Evolutionary conservation across 768 basidiomycete species (phyloP).

Genomic region (Aureoboletus auriporus): DNA sequence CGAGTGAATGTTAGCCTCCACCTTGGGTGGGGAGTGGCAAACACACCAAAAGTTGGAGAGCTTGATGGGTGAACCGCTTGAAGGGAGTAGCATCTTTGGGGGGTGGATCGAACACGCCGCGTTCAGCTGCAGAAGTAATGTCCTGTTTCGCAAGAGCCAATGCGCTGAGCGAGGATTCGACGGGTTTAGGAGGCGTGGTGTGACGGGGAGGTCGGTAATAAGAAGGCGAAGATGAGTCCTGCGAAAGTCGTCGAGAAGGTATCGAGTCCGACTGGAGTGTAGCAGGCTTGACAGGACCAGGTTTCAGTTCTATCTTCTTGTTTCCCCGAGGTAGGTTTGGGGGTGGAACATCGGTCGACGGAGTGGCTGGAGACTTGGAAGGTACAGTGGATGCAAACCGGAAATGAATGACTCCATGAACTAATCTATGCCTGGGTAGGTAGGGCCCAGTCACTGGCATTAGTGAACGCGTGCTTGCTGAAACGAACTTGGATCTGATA

Average conservation of each 20-base stretch:
- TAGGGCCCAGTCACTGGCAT: background rate
- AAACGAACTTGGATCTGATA: slow-evolving; percentile 17
- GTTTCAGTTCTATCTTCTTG: slow-evolving; percentile 56
- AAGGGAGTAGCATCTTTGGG: slow-evolving; percentile 58
- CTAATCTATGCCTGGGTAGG: slow-evolving; percentile 3
- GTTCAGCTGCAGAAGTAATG: slow-evolving; percentile 58
- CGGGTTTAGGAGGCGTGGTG: slow-evolving; percentile 14
- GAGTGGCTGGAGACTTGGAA: slow-evolving; percentile 18
- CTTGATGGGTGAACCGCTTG: slow-evolving; percentile 46
- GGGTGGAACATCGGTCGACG: slow-evolving; percentile 19
- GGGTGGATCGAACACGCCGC: slow-evolving; percentile 66
- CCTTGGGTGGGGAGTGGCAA: background rate
- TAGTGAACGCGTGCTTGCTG: background rate
- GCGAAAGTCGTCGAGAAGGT: slow-evolving; percentile 19
- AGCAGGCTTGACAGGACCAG: slow-evolving; percentile 53
- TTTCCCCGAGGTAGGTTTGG: slow-evolving; percentile 32
- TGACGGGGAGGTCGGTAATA: slow-evolving; percentile 25
- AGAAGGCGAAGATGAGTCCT: slow-evolving; percentile 22
- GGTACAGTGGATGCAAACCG: slow-evolving; percentile 29
- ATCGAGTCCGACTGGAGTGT: slow-evolving; percentile 18
- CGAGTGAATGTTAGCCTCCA: background rate
- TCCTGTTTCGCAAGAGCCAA: slow-evolving; percentile 59
- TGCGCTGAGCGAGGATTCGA: slow-evolving; percentile 24
- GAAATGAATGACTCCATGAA: slow-evolving; percentile 2
- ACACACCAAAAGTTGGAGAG: slow-evolving; percentile 43